Evolutionary conservation across 1,284 basidiomycete species (phyloP), one percentile per base, ranked within the genome.

Genomic region (Sutorius eximius): DNA sequence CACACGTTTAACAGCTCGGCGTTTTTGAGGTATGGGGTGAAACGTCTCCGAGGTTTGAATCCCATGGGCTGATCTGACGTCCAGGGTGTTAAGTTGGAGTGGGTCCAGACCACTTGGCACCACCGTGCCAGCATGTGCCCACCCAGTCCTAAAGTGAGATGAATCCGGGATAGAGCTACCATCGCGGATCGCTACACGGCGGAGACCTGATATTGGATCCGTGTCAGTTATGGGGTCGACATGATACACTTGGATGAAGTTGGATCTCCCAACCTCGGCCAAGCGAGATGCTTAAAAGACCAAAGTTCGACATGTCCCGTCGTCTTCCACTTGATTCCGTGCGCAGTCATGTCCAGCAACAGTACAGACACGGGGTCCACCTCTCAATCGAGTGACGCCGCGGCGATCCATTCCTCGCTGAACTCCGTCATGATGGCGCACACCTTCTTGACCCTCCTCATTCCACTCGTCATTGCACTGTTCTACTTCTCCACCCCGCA

Each of bases 401-500:
- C 24, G 12, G 3, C 10, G 4, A 9, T 36, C 36, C 57, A n/a
- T 24, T n/a, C 42, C 22, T 18, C 37, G 6, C 22, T 64, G n/a
- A 41, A 41, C 3, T 46, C 59, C n/a, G 36, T 67, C 36, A 61
- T 64, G 45, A 53, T 66, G 27, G 20, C 49, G 11, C 61, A 66
- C 44, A 66, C 65, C 0, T 67, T 66, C 46, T 30, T 53, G 24
- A 45, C 56, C 2, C 53, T 70, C 6, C 49, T 70, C 3, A 5
- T 68, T 22, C 68, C 66, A 40, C 63, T 68, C 1, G 5, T 56
- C 5, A 43, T 66, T 4, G 49, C 62, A 18, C 37, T 68, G 12
- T 68, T 69, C 40, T 55, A 65, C 18, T 55, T 68, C 16, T 70
- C 68, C 9, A 68, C 63, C 2, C 27, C 53, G 0, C 46, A 57